Base-by-base conservation (phyloP, 768 basidiomycete genomes). In the Clitopilus passeckerianus region DNA sequence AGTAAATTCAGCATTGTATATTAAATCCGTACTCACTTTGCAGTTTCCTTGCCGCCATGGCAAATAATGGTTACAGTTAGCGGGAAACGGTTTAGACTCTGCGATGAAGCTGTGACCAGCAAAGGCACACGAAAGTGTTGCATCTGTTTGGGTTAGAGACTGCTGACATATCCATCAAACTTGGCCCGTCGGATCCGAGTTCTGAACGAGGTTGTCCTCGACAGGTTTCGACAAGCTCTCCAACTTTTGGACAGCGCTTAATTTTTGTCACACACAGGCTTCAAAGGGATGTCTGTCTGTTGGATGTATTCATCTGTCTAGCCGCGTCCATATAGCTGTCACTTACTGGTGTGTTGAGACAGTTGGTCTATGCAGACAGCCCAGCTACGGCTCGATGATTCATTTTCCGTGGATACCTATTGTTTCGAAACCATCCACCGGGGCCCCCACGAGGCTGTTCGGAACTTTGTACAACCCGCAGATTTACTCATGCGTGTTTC, bases 1-100 rank as follows among this genome's bases (percentile, higher is more conserved):
- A 33, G 27, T 56, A 57, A 52, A 64, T 33, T 53, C 44, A 16
- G 18, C 33, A 22, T 20, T 50, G 18, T 16, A 34, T 23, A 18
- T 27, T 27, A 53, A 23, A 18, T 9, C 9, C 9, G 5, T 10
- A 41, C 79, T 60, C 64, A 93, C 93, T 87, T 81, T 95, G 93
- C 62, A 95, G 82, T 78, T 95, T 95, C 74, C 93, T 76, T 67
- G 91, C 91, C 63, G 93, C 93, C 93, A 95, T 95, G 72, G 71
- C 75, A 70, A 66, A 66, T 59, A 60, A 63, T 1, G 46, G 10
- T 23, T 67, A 61, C 63, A 63, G 53, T 34, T 41, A 58, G 65
- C 23, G 61, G 63, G 41, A 65, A 34, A 34, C 33, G 56, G 20
- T 30, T 52, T 57, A 24, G 22, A 24, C 14, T 46, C 33, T 53